Evolutionary conservation across 371 early-diverging fungal species (phyloP).

Genomic region (Rhizomucor pusillus): DNA sequence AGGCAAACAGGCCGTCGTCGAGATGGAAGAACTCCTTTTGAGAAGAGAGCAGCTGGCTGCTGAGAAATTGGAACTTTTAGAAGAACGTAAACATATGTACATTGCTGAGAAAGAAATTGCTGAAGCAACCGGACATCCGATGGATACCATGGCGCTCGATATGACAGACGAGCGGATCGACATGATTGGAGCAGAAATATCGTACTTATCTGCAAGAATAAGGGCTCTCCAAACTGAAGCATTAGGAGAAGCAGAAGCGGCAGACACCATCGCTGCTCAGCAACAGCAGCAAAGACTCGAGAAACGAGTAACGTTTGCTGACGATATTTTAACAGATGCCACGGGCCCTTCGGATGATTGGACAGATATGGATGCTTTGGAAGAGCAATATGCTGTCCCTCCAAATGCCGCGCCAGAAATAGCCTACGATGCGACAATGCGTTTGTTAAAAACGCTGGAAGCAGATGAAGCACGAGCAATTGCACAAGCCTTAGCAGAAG

Average conservation of each 20-base stretch:
- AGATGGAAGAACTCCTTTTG: slow-evolving; percentile 49
- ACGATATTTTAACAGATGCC: slow-evolving; percentile 36
- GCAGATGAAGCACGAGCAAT: slow-evolving; percentile 69
- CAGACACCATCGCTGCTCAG: slow-evolving; percentile 26
- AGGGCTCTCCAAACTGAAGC: slow-evolving; percentile 72
- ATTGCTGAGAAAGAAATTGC: slow-evolving; percentile 59
- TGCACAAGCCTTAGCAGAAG: slow-evolving; percentile 72
- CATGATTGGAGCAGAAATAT: slow-evolving; percentile 81
- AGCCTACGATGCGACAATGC: slow-evolving; percentile 58
- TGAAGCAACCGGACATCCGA: slow-evolving; percentile 45
- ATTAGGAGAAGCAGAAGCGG: slow-evolving; percentile 43
- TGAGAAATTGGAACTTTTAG: slow-evolving; percentile 70
- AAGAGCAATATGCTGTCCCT: slow-evolving; percentile 52
- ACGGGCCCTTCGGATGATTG: slow-evolving; percentile 24
- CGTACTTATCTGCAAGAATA: slow-evolving; percentile 71
- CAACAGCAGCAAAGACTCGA: slow-evolving; percentile 21
- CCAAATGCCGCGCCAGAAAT: slow-evolving; percentile 54
- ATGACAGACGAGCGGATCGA: slow-evolving; percentile 84
- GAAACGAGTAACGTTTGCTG: slow-evolving; percentile 46
- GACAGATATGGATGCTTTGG: slow-evolving; percentile 49
- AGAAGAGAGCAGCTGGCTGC: slow-evolving; percentile 60
- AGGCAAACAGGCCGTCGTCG: slow-evolving; percentile 52
- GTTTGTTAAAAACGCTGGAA: slow-evolving; percentile 66
- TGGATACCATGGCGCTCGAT: slow-evolving; percentile 55
- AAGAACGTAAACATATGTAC: slow-evolving; percentile 70